Conservation (phyloP, 2,329 filamentous ascomycete genomes). For the Chlorencoelia australis region DNA sequence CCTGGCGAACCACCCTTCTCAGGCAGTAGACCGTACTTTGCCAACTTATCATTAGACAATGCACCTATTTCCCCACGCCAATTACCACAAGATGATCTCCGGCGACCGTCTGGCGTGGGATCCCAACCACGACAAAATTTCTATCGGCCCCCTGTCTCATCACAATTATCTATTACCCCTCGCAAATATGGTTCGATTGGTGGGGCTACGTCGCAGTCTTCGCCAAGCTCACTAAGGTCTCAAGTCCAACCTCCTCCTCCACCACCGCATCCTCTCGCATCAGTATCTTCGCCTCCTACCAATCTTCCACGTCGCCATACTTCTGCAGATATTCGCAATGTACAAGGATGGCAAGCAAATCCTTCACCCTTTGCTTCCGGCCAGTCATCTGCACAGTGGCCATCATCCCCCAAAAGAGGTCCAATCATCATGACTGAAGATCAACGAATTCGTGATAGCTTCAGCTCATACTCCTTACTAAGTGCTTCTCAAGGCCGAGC, state of each 20-base stretch:
- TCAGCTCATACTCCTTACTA: constrained; percentile 52
- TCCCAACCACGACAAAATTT: constrained; percentile 44
- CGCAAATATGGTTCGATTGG: constrained; percentile 80
- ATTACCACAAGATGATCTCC: constrained; percentile 72
- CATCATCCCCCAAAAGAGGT: constrained; percentile 50
- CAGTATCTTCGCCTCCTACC: constrained; percentile 51
- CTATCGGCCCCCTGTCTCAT: constrained; percentile 68
- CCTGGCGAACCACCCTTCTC: constrained; percentile 57
- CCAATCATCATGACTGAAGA: constrained; percentile 39
- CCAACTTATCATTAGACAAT: constrained; percentile 52
- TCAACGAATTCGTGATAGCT: constrained; percentile 50
- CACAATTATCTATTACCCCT: constrained; percentile 70
- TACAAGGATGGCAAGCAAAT: constrained; percentile 63
- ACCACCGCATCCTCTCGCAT: constrained; percentile 54
- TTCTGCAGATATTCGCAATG: constrained; percentile 78
- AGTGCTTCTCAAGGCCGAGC: constrained; percentile 22
- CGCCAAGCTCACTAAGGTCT: constrained; percentile 63
- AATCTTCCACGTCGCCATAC: constrained; percentile 80
- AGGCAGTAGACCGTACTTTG: constrained; percentile 56
- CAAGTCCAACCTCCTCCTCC: constrained; percentile 51
- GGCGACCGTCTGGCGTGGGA: constrained; percentile 55
- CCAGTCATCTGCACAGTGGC: constrained; percentile 52
- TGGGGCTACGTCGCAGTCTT: constrained; percentile 58
- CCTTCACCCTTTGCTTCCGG: constrained; percentile 59
- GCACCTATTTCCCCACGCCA: constrained; percentile 82